Evolutionary conservation across 345 rosid genomes (phyloP), one percentile per base, ranked within the genome.

Genomic region (Pugionium dolabratum): DNA sequence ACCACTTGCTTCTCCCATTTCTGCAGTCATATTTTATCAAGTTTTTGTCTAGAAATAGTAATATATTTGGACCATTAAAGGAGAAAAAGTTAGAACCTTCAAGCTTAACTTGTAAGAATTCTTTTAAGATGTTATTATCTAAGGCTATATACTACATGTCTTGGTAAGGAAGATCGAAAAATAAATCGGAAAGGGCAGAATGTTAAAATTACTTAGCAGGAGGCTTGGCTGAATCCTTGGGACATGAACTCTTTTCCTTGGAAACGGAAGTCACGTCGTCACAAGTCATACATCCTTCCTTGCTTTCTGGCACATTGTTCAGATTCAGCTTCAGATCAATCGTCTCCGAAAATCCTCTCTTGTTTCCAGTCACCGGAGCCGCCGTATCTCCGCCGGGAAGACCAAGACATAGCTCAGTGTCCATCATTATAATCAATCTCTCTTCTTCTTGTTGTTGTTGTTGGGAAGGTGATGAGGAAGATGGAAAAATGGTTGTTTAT

Each of bases 261-360:
- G 64, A 46, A 48, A 61, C 47, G 61, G 68, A 42, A 77, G 77
- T 39, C 47, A 55, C 50, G 29, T 65, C 61, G 6, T 42, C 64
- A 37, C 50, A 37, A 45, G 35, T 59, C 10, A n/a, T 54, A 76
- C 76, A 67, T 7, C 43, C 41, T 61, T 67, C 58, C 42, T 72
- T 76, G 6, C 10, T 55, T 53, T 29, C 62, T 59, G 79, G 72
- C 35, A 69, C 71, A 58, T 58, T 70, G 59, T 84, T 75, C 50
- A 90, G 80, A 68, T 90, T 86, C 26, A 88, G 89, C 82, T 90
- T 86, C 84, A 86, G 74, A 81, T 81, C 86, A 62, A 87, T 87
- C 4, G 93, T 88, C 69, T 84, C 87, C 5, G 77, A 81, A 76
- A 83, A 90, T 2, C 81, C 85, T 84, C 92, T 86, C 76, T 90